Evolutionary conservation across 176 grass and related monocot genomes (phyloP).

Genomic region (Rhynchospora breviuscula): DNA sequence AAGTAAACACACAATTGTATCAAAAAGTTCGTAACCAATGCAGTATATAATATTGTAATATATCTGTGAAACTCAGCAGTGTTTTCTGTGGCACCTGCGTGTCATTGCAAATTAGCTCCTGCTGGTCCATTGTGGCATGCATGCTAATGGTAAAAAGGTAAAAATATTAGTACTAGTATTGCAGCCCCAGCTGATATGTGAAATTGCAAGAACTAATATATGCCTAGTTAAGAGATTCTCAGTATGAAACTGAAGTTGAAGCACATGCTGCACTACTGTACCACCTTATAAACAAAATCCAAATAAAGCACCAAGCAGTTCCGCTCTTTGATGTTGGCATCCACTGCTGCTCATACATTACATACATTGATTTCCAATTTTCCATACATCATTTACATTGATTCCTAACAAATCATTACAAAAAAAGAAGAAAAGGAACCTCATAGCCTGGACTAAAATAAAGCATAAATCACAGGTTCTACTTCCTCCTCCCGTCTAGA

Average conservation of each 20-base stretch:
- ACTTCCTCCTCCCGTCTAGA: constrained; percentile 68
- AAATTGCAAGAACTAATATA: not conserved
- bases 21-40: not conserved
- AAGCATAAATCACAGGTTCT: constrained; percentile 35
- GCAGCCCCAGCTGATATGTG: not conserved
- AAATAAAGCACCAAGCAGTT: constrained; percentile 1
- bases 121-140: not conserved
- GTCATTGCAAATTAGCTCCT: not conserved
- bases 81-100: not conserved
- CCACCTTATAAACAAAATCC: not conserved
- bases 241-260: not conserved
- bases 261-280: not conserved
- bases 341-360: not conserved
- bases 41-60: not conserved
- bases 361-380: too few relatives aligned
- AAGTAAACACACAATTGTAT: not conserved
- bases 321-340: not conserved
- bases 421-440: not conserved
- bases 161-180: not conserved
- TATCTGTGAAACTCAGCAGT: not conserved
- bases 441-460: not conserved
- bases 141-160: not conserved
- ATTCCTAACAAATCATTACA: too few relatives aligned
- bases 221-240: not conserved
- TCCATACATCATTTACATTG: not conserved